These are phyloP conservation scores for Pisolithus orientalis DNA, from an alignment of 768 basidiomycete species.

Conservation along the genomic window DNA sequence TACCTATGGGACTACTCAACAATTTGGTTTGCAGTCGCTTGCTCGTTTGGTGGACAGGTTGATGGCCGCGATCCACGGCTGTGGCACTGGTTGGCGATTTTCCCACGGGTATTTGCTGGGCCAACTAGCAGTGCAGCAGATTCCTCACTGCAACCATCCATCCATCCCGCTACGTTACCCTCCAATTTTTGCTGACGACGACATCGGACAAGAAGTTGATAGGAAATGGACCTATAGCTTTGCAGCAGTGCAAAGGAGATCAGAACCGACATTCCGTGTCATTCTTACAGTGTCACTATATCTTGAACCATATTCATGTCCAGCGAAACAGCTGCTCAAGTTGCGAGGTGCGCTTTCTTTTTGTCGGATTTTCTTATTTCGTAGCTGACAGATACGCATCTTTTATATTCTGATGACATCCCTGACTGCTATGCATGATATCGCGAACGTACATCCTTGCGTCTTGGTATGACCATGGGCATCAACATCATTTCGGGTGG, in stretches of 20 bases:
- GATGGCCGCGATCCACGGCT: too few relatives aligned
- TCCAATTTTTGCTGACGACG: neutral
- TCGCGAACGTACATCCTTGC: neutral
- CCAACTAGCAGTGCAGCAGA: neutral
- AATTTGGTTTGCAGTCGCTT: too few relatives aligned
- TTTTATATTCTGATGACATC: neutral
- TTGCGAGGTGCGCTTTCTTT: conserved; percentile 28
- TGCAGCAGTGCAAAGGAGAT: neutral
- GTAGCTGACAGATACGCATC: neutral
- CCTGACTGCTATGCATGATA: neutral
- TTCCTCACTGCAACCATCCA: neutral
- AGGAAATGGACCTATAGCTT: neutral
- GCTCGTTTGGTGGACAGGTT: too few relatives aligned
- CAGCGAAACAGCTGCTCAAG: conserved; percentile 32
- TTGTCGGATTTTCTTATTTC: neutral
- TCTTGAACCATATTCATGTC: neutral
- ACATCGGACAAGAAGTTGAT: neutral
- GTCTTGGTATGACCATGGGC: neutral
- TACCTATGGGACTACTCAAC: too few relatives aligned
- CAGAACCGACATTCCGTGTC: neutral
- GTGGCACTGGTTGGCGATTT: too few relatives aligned
- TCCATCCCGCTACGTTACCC: too few relatives aligned
- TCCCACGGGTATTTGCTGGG: too few relatives aligned
- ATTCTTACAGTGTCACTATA: neutral
- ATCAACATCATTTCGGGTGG: neutral